Conservation (phyloP, 1,139 yeast species). For the Saccharomyces pastorianus region DNA sequence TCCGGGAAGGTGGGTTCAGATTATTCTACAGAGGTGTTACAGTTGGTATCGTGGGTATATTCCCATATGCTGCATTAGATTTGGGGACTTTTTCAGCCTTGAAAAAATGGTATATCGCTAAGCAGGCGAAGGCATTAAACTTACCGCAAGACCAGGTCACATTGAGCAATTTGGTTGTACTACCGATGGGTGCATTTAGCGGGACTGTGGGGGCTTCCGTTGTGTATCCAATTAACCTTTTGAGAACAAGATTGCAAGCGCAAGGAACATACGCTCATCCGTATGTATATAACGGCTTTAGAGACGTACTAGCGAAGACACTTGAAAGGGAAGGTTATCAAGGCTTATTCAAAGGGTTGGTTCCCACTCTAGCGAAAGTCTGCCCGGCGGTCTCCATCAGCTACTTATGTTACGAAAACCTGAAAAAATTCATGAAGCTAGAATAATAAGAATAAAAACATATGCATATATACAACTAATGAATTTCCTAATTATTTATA, state of each 20-base stretch:
- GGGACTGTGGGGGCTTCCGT: constrained; percentile 94
- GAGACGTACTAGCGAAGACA: constrained; percentile 72
- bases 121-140: constrained; percentile 48
- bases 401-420: constrained; percentile 86
- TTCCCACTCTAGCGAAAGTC: constrained; percentile 90
- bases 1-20: constrained; percentile 65
- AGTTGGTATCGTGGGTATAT: constrained; percentile 88
- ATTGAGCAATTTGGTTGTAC: constrained; percentile 69
- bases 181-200: constrained; percentile 86
- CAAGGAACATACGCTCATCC: constrained; percentile 98
- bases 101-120: constrained; percentile 62
- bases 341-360: constrained; percentile 85
- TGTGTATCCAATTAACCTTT: constrained; percentile 83
- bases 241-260: constrained; percentile 90
- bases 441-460: constrained; percentile 26
- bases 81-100: constrained; percentile 86
- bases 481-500: not conserved
- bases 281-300: constrained; percentile 70
- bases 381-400: constrained; percentile 96
- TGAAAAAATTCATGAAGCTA: constrained; percentile 56
- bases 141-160: constrained; percentile 57
- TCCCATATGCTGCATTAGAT: constrained; percentile 95
- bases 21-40: constrained; percentile 79
- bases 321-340: constrained; percentile 77
- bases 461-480: not conserved